Conservation (phyloP, 2,329 filamentous ascomycete species). For the Penicillium sp. region DNA sequence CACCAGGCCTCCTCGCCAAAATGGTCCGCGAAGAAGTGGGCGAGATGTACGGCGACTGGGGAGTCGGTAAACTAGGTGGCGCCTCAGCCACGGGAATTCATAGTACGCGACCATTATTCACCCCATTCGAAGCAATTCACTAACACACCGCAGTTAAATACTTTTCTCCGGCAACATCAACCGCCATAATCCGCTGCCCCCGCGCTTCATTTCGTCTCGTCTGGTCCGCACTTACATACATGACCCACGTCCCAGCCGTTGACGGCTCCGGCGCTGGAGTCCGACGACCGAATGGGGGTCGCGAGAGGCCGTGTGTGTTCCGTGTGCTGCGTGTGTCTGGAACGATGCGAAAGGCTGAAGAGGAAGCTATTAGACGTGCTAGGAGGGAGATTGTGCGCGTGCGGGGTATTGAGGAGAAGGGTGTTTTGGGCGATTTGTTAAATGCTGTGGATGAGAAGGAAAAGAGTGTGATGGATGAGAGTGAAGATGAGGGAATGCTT, state of each 20-base stretch:
- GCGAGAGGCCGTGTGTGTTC: constrained; percentile 62
- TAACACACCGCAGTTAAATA: constrained; percentile 68
- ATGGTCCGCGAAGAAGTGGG: constrained; percentile 67
- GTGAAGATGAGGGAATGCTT: constrained; percentile 46
- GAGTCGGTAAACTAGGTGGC: constrained; percentile 56
- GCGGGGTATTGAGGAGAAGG: constrained; percentile 49
- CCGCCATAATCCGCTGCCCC: constrained; percentile 80
- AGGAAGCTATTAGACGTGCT: constrained; percentile 78
- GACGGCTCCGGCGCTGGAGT: background rate
- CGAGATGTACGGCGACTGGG: constrained; percentile 82
- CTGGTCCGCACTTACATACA: constrained; percentile 83
- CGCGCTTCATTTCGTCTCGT: constrained; percentile 79
- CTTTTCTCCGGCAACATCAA: constrained; percentile 84
- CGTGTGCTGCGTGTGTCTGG: constrained; percentile 83
- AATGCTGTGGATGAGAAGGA: constrained; percentile 24
- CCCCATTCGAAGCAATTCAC: background rate
- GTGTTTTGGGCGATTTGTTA: constrained; percentile 40
- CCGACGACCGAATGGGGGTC: constrained; percentile 16
- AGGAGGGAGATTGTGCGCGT: constrained; percentile 66
- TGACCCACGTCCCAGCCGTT: constrained; percentile 61
- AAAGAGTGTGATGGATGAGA: constrained; percentile 46
- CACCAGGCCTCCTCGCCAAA: constrained; percentile 60
- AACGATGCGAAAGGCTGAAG: constrained; percentile 86
- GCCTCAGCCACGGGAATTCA: constrained; percentile 64
- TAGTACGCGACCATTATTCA: constrained; percentile 43